Evolutionary conservation across 768 basidiomycete species (phyloP), one percentile per base, ranked within the genome.

Genomic region (Kwoniella sp.): DNA sequence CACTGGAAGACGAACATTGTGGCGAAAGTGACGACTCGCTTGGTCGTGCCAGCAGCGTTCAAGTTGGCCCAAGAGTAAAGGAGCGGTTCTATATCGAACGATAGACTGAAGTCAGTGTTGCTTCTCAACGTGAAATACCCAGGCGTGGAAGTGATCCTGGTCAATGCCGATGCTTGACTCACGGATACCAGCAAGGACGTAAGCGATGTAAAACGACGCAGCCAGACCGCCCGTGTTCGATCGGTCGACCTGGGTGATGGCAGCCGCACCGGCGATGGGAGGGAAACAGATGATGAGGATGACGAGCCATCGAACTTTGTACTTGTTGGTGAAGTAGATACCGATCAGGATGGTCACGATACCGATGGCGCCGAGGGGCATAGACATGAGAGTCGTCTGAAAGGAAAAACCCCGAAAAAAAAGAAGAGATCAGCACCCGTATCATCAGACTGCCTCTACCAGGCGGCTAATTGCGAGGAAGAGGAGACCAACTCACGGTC

Each of bases 21-120:
- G 7, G 73, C 66, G 52, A 71, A 73, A 30, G 73, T 74, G n/a
- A 70, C 62, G 15, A 72, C 72, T 63, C 72, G 72, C 57, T 73
- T 77, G 37, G 76, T 77, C n/a, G 70, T 67, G 20, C 75, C 75
- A 9, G 71, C 73, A 22, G 73, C 72, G 63, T 75, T 77, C 51
- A 77, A 60, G 63, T 73, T 75, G 25, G 71, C 68, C 76, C 76
- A 77, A 1, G 73, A 70, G 65, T 47, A 67, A 55, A 63, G 47
- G 13, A 60, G 48, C 20, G 51, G 57, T 48, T 59, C 57, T 63
- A 29, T 5, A 22, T 53, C 11, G 12, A 15, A 30, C n/a, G n/a
- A n/a, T n/a, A n/a, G n/a, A n/a, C n/a, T n/a, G n/a, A n/a, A n/a
- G n/a, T n/a, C 23, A 17, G 55, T 25, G 13, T n/a, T n/a, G n/a